Base-by-base conservation (phyloP, 1,139 yeast genomes). In the Geotrichum europaeum region DNA sequence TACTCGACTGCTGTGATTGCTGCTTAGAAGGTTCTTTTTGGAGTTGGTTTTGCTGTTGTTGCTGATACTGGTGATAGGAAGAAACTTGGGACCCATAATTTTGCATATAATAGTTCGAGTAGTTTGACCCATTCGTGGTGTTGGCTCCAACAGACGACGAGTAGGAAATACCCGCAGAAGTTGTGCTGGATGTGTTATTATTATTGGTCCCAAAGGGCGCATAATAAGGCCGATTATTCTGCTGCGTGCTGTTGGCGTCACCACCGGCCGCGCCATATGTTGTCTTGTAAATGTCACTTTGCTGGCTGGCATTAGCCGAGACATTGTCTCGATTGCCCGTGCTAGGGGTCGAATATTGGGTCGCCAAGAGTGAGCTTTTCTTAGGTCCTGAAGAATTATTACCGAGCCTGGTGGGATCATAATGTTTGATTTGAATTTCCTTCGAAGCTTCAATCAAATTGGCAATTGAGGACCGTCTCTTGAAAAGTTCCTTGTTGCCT, bases 381-480 rank as follows among this genome's bases (percentile, higher is more conserved):
- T 45, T n/a, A 4, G 40, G 49, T 7, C 45, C 53, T 18, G 50
- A 36, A 36, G 43, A 36, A 45, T 13, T 36, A 32, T 20, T 36
- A 15, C 43, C 2, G 18, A 36, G 43, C n/a, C 43, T 10, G 18
- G n/a, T 36, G n/a, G 43, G 43, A 36, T 57, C 51, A 20, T 36
- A 40, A 24, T 54, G 53, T 12, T 50, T 58, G 10, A 25, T 32
- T n/a, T 58, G 53, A 12, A 58, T 30, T 10, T 58, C 58, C 20
- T 55, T 49, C 15, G 55, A 49, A 18, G 63, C 63, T 22, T 61
- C 59, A 6, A 61, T 25, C n/a, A 61, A 57, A 28, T 61, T 61
- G 34, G 63, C 63, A 13, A 61, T 55, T 13, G 63, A 60, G 12
- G 54, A 32, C 20, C 40, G 51, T 25, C 15, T 18, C 20, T 53